A percentile compares a stretch with the other conserved stretches of the same genome.
Conservation (phyloP, 345 rosid genomes). For the Populus ilicifolia region DNA sequence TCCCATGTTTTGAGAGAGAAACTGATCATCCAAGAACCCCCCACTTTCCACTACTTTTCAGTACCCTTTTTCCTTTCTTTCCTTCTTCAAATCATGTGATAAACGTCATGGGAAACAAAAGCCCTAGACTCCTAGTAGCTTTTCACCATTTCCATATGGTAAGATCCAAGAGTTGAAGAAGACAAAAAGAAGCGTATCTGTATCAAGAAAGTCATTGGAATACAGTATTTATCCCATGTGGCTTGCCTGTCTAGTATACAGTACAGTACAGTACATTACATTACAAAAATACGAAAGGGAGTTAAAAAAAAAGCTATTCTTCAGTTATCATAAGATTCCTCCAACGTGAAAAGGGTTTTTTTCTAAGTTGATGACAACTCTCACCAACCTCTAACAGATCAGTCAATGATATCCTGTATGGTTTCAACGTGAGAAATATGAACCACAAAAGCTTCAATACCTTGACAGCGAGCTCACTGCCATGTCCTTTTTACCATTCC, state of each 20-base stretch:
- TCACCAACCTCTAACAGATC: conserved; percentile 19
- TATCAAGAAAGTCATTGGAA: conserved; percentile 7
- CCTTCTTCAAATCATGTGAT: conserved; percentile 23
- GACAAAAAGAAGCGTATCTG: conserved; percentile 7
- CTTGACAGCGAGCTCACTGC: conserved; percentile 16
- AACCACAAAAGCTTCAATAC: conserved; percentile 12
- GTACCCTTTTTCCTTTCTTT: conserved; percentile 9
- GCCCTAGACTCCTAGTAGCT: conserved; percentile 46
- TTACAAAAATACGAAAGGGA: background rate
- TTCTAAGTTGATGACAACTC: conserved; percentile 9
- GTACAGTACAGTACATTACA: background rate
- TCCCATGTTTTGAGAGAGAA: conserved; percentile 47
- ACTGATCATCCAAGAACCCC: conserved; percentile 32
- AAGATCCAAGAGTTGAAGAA: conserved; percentile 11
- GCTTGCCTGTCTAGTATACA: conserved; percentile 13
- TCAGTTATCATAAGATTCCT: background rate
- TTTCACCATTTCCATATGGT: conserved; percentile 27
- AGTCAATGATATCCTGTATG: background rate
- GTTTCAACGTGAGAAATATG: background rate
- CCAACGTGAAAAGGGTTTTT: background rate
- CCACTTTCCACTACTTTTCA: conserved; percentile 23
- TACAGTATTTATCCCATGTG: conserved; percentile 29
- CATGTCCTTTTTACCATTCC: background rate
- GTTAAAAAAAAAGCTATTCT: background rate
- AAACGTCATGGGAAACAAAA: conserved; percentile 37